Base-by-base conservation (phyloP, 1,284 basidiomycete species). In the Pyrrhoderma lamaoense region DNA sequence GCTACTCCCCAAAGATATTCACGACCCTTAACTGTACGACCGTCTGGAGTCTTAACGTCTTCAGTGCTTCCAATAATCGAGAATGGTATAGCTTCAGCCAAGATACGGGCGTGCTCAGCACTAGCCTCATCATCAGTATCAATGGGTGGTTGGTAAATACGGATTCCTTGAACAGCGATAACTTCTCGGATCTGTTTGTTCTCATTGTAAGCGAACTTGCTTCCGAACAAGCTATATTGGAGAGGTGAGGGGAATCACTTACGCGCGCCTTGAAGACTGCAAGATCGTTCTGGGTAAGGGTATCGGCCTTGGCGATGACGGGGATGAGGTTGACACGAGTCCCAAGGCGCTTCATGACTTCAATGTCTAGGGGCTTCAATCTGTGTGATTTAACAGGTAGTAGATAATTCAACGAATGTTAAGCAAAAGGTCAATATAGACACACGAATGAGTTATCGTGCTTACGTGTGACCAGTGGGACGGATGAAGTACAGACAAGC, bases 1-100 rank as follows among this genome's bases (percentile, higher is more conserved):
- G 95, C 95, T 25, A 98, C 93, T 74, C 96, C 96, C 96, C 96
- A 99, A n/a, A 96, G 82, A 68, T 99, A 99, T 68, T 98, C 91
- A 62, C 96, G 86, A 42, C 96, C 95, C 70, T 98, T 98, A 66
- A 99, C 95, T 31, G 82, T 73, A 53, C 94, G 85, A 9, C 96
- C 96, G 66, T 99, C 95, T 36, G 75, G 68, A 2, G 93, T 96
- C 60, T 80, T 80, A 21, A 99, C 95, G 62, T 99, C 95, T 63
- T 94, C 83, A 0, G 91, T 98, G 27, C 89, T 93, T 34, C 96
- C 95, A 62, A 99, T 99, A 70, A 99, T 96, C 22, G 93, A 94
- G 77, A 97, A 99, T 0, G 95, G 96, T 74, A 98, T 95, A 14
- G 93, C 90, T 19, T 91, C 82, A 22, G 80, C 76, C 59, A 99